Base-by-base conservation (phyloP, 805 yeast species). In the Lipomyces yamanashiensis region DNA sequence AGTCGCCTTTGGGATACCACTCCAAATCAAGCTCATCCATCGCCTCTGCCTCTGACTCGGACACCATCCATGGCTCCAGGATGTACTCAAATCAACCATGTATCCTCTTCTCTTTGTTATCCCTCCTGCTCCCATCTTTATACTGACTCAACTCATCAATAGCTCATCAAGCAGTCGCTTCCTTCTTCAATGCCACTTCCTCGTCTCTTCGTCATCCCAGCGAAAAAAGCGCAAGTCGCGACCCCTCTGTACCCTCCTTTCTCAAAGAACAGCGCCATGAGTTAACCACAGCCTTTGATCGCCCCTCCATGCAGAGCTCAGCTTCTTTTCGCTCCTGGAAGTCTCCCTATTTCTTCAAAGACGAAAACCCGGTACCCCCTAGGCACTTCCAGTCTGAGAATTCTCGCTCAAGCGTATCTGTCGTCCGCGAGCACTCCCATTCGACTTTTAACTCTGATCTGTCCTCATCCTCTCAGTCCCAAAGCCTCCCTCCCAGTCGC, bases 321-420 rank as follows among this genome's bases (percentile, higher is more conserved):
- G 50, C 61, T 12, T 58, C 62, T 8, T 34, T 55, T 7, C 54
- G 66, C n/a, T 62, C 66, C 17, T 62, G 66, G 66, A 57, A 53
- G 37, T 17, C 40, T 43, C 33, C 36, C 51, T 10, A 13, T 17
- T 39, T 34, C 44, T 15, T 28, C 3, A 53, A 53, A 15, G 48
- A 41, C 21, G 47, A 53, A 23, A 34, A 12, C 37, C n/a, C 39
- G 17, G 19, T 28, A 9, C 34, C 17, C 7, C 23, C 36, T 13
- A 41, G 50, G 43, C 53, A 37, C 19, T 39, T 45, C 23, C 21
- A 62, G 1, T 53, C 34, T 44, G 45, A 19, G 15, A 37, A 36
- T n/a, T 54, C 54, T 2, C 49, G 54, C 48, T 39, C 39, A 43
- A 56, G n/a, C 17, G 57, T 55, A 12, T 21, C 64, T 36, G 49